A percentile compares a stretch with the other conserved stretches of the same genome.
Conservation (phyloP, 768 basidiomycete genomes). For the Kwoniella sp. region DNA sequence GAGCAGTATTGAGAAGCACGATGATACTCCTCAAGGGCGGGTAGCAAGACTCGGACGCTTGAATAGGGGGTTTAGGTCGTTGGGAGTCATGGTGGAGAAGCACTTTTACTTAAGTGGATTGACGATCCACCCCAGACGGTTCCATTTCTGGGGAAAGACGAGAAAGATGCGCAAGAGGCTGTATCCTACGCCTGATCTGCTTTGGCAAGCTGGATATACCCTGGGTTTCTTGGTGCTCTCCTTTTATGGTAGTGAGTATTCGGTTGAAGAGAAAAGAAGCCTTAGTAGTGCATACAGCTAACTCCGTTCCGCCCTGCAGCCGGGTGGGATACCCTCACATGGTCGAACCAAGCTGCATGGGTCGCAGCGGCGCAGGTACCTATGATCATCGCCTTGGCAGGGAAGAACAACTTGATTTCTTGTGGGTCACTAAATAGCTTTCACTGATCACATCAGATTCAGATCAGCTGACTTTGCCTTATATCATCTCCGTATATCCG, state of each 20-base stretch:
- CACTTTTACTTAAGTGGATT: conserved; percentile 28
- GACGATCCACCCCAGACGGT: conserved; percentile 16
- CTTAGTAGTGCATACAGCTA: no score
- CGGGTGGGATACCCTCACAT: conserved; percentile 29
- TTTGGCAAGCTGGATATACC: conserved; percentile 32
- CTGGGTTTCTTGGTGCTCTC: conserved; percentile 30
- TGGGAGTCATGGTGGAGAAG: conserved; percentile 15
- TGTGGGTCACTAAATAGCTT: conserved; percentile 52
- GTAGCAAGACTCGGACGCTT: conserved; percentile 5
- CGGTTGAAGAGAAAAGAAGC: neutral
- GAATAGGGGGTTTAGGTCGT: conserved; percentile 7
- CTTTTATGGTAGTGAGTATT: conserved; percentile 43
- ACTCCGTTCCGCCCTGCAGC: conserved; percentile 23
- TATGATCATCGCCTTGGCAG: conserved; percentile 64
- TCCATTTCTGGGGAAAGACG: conserved; percentile 15
- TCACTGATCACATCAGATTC: no score
- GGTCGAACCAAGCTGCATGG: conserved; percentile 40
- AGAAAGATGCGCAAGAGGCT: conserved; percentile 16
- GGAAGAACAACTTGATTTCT: conserved; percentile 67
- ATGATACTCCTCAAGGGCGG: neutral
- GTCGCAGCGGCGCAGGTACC: conserved; percentile 60
- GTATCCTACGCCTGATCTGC: conserved; percentile 29
- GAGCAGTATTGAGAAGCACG: neutral
- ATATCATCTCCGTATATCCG: neutral
- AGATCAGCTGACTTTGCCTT: neutral